Conservation (phyloP, 768 basidiomycete genomes). For the Lentinula raphanica region DNA sequence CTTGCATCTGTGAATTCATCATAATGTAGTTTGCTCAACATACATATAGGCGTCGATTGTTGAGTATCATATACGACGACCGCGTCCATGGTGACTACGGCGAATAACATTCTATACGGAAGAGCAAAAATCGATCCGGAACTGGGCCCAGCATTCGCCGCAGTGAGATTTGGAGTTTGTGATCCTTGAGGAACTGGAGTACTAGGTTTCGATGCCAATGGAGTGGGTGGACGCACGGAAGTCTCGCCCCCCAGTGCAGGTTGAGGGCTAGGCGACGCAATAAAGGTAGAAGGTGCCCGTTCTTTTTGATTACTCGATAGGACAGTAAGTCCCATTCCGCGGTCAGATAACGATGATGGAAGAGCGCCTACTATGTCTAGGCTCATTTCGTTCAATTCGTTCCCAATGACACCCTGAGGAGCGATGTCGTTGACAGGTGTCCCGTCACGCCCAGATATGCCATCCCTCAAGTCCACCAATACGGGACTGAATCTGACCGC, state of each 20-base stretch:
- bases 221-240: constrained; percentile 55
- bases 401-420: constrained; percentile 50
- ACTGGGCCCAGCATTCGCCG: constrained; percentile 12
- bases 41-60: constrained; percentile 85
- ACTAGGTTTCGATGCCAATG: constrained; percentile 51
- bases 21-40: constrained; percentile 93
- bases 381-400: constrained; percentile 51
- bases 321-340: constrained; percentile 10
- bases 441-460: constrained; percentile 31
- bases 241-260: constrained; percentile 47
- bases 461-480: constrained; percentile 81
- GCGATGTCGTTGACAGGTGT: constrained; percentile 30
- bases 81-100: constrained; percentile 95
- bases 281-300: constrained; percentile 16
- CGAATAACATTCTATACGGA: constrained; percentile 91
- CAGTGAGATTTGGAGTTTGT: constrained; percentile 5
- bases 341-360: constrained; percentile 7
- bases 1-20: constrained; percentile 96
- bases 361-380: constrained; percentile 54
- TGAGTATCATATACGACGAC: constrained; percentile 96
- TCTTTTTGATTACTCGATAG: constrained; percentile 14
- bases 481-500: constrained; percentile 93
- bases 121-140: constrained; percentile 77
- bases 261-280: constrained; percentile 48
- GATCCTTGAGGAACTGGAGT: constrained; percentile 35